Percentiles rank a stretch among this genome's conserved stretches.
These are phyloP conservation scores for Lasiodiplodia citricola DNA, from an alignment of 2,329 filamentous ascomycete species.

Conservation along the genomic window DNA sequence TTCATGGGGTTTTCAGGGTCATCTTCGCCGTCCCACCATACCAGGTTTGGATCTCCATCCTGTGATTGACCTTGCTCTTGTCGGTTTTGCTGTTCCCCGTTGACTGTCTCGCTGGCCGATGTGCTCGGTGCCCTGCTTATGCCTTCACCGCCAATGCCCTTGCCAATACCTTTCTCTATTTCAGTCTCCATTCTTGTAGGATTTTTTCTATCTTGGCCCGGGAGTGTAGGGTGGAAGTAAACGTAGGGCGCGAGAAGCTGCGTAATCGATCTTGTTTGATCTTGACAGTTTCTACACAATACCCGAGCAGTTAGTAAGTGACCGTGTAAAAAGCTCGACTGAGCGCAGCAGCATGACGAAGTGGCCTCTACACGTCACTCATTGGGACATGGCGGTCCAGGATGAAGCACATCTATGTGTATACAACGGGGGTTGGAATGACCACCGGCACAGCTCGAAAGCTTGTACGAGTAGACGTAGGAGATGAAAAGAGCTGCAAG, in stretches of 20 bases:
- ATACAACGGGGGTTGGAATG: background rate
- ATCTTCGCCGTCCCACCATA: constrained; percentile 28
- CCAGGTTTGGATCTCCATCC: constrained; percentile 9
- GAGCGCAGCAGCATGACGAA: too few species aligned
- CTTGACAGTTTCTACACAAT: too few species aligned
- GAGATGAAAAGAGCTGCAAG: background rate
- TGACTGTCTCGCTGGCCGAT: background rate
- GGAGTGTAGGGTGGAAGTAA: too few species aligned
- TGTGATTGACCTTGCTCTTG: background rate
- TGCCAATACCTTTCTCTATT: background rate
- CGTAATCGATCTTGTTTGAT: too few species aligned
- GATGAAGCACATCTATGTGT: too few species aligned
- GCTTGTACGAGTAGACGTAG: background rate
- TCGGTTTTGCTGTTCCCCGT: background rate
- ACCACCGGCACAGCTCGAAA: background rate
- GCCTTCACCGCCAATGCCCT: background rate
- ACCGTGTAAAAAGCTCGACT: too few species aligned
- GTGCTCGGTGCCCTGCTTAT: constrained; percentile 5
- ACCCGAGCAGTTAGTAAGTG: too few species aligned
- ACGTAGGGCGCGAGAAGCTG: too few species aligned
- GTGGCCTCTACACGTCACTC: too few species aligned
- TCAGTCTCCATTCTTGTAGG: background rate
- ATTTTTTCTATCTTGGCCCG: too few species aligned
- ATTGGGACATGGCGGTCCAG: too few species aligned
- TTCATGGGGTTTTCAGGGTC: constrained; percentile 48